Conservation (phyloP, 2,329 filamentous ascomycete species). For the Cladosporium sp. region DNA sequence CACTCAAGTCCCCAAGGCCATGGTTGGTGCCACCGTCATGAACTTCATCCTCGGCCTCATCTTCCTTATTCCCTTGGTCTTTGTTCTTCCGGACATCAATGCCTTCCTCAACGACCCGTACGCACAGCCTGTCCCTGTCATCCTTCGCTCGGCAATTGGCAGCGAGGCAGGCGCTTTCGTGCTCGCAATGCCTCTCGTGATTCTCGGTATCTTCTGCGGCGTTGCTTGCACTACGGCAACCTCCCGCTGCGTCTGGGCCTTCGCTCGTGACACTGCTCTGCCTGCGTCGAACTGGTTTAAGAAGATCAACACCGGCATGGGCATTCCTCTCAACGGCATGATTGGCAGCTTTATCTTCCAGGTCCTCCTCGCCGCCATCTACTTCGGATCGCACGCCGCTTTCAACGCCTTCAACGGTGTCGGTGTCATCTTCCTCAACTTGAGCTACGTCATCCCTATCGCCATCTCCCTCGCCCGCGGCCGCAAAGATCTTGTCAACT, state of each 20-base stretch:
- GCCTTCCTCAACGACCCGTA: conserved; percentile 48
- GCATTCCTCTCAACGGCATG: conserved; percentile 67
- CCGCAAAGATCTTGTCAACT: conserved; percentile 55
- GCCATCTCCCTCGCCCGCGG: conserved; percentile 59
- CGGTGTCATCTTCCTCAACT: conserved; percentile 62
- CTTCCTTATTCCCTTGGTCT: conserved; percentile 65
- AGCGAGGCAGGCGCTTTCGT: conserved; percentile 54
- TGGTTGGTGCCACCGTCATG: conserved; percentile 60
- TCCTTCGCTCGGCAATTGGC: conserved; percentile 60
- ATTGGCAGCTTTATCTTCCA: conserved; percentile 65
- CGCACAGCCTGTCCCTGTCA: conserved; percentile 61
- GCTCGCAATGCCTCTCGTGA: conserved; percentile 60
- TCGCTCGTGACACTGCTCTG: conserved; percentile 66
- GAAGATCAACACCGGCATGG: conserved; percentile 57
- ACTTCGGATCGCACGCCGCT: conserved; percentile 65
- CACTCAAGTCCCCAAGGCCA: conserved; percentile 67
- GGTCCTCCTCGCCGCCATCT: conserved; percentile 61
- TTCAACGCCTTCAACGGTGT: conserved; percentile 60
- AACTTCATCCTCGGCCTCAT: conserved; percentile 64
- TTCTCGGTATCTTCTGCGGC: conserved; percentile 63
- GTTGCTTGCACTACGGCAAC: conserved; percentile 66
- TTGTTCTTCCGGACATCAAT: conserved; percentile 62
- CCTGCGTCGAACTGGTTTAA: conserved; percentile 52
- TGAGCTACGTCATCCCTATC: conserved; percentile 65
- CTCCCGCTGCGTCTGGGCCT: conserved; percentile 65